Percentiles rank a stretch among this genome's conserved stretches.
These are phyloP conservation scores for Ziziphus jujuba DNA, from an alignment of 306 rosid genomes.

Conservation along the genomic window DNA sequence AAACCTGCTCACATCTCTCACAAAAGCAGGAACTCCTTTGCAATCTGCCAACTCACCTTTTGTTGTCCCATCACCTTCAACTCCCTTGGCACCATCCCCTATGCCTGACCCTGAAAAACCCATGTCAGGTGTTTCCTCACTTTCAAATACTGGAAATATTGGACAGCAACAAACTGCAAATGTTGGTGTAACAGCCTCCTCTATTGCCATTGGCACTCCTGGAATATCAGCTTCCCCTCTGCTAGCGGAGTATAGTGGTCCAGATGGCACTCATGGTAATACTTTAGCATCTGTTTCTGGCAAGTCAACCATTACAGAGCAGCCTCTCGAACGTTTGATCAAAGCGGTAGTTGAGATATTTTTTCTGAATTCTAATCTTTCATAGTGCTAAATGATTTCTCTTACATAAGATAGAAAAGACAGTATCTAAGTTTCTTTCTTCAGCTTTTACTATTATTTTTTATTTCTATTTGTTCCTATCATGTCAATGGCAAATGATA, in stretches of 20 bases:
- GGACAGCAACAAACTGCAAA: conserved; percentile 64
- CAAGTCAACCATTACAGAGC: conserved; percentile 67
- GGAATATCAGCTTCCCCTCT: conserved; percentile 98
- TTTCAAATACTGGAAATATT: conserved; percentile 61
- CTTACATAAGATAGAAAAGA: background rate
- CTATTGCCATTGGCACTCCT: conserved; percentile 96
- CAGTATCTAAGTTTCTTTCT: background rate
- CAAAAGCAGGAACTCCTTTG: conserved; percentile 74
- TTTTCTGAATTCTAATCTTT: conserved; percentile 14
- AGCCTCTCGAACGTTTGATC: conserved; percentile 80
- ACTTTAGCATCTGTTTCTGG: conserved; percentile 54
- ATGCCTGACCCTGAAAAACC: conserved; percentile 85
- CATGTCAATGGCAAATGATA: background rate
- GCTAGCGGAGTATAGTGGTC: conserved; percentile 79
- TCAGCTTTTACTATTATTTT: background rate
- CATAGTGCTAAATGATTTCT: conserved; percentile 4
- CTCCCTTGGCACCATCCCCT: conserved; percentile 87
- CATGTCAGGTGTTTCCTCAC: conserved; percentile 50
- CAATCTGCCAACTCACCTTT: conserved; percentile 84
- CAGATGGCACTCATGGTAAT: conserved; percentile 58
- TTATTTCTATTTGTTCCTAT: conserved; percentile 4
- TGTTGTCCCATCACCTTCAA: conserved; percentile 80
- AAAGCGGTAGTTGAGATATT: conserved; percentile 62
- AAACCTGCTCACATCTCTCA: conserved; percentile 46
- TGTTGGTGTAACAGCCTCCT: conserved; percentile 59